Evolutionary conservation across 352 stramenopile genomes (phyloP).

Genomic region (Phytophthora foliorum): DNA sequence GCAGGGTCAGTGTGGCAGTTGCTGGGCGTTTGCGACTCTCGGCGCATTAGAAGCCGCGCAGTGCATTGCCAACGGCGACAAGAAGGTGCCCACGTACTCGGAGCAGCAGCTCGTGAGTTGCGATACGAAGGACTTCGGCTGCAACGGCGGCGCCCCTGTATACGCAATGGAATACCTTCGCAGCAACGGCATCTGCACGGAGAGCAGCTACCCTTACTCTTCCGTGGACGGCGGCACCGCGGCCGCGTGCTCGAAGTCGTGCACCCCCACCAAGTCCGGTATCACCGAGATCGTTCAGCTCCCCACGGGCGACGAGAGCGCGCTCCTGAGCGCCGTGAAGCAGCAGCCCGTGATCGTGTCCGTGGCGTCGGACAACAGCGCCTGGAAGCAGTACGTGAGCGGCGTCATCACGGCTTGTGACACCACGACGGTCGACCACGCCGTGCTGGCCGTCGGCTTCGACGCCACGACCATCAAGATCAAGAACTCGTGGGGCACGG

Average conservation of each 20-base stretch:
- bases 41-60: constrained; percentile 92
- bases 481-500: constrained; percentile 98
- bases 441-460: constrained; percentile 97
- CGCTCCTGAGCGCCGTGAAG: constrained; percentile 87
- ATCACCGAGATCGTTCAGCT: constrained; percentile 62
- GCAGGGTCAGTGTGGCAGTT: constrained; percentile 97
- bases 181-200: constrained; percentile 80
- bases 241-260: constrained; percentile 45
- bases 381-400: constrained; percentile 98
- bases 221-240: constrained; percentile 39
- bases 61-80: constrained; percentile 79
- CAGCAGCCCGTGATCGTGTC: constrained; percentile 95
- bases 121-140: constrained; percentile 89
- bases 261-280: constrained; percentile 43
- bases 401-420: constrained; percentile 88
- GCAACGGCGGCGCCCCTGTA: constrained; percentile 91
- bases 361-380: constrained; percentile 93
- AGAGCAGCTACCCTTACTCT: constrained; percentile 88
- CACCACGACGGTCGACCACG: constrained; percentile 95
- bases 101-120: constrained; percentile 96
- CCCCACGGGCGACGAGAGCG: constrained; percentile 75
- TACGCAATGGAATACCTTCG: constrained; percentile 94
- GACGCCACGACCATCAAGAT: constrained; percentile 93
- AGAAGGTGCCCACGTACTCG: constrained; percentile 78
- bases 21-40: constrained; percentile 97